Base-by-base conservation (phyloP, 2,329 filamentous ascomycete species). In the Cladosporium sp. region DNA sequence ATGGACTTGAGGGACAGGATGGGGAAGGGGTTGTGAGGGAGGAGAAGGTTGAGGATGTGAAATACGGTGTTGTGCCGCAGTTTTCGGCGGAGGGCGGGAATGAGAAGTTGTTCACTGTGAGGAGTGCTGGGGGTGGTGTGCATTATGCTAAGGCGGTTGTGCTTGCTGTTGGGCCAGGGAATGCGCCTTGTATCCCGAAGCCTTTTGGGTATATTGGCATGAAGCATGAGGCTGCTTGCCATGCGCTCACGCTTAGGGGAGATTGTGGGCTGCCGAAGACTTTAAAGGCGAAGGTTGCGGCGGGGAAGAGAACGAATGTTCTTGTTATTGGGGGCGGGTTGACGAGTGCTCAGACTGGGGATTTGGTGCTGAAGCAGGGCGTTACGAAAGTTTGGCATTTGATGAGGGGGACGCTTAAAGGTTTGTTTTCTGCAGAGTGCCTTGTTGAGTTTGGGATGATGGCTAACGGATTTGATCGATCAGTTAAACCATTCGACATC, bases 401-500 rank as follows among this genome's bases (percentile, higher is more conserved):
- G 30, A 88, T 93, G 85, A 84, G 92, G 36, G 81, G 84, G 60
- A 80, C 70, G 74, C 79, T 80, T 69, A 85, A 85, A 70, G 68
- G 76, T 71, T 59, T 34, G 64, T 41, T 30, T 30, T 26, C 2
- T 59, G 36, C 21, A 57, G 4, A 12, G 3, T 15, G 2, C 24
- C 10, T 44, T 12, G 26, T 28, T 34, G 15, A 47, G 36, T 59
- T 14, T 18, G 49, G 49, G 47, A 28, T 57, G 3, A 15, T 59
- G 8, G 55, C 63, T 55, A 28, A 52, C 21, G 32, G 18, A 30
- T 1, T 1, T 36, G 32, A 30, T 26, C 41, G 12, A 51, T 47
- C 58, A 71, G 84, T 92, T 59, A 94, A 94, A 77, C 88, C 90
- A 67, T 94, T 94, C 70, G 92, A 94, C 71, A 84, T 94, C 28